Evolutionary conservation across 2,329 filamentous ascomycete genomes (phyloP).

Genomic region (Aspergillus neotritici): DNA sequence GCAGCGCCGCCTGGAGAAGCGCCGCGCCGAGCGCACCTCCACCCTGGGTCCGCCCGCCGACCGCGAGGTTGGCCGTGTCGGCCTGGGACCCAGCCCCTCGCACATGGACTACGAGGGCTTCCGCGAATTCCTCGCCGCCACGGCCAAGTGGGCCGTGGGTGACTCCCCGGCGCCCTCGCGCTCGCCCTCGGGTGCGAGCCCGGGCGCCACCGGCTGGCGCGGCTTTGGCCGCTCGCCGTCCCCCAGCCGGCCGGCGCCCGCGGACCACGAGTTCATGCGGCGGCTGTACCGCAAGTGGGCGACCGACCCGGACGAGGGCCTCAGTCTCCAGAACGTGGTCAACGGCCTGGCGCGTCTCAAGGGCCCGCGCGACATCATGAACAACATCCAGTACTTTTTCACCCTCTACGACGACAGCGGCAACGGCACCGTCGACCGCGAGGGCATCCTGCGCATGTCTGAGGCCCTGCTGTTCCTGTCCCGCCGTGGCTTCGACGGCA

Average conservation of each 20-base stretch:
- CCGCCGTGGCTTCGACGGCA: constrained; percentile 74
- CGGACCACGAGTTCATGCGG: constrained; percentile 91
- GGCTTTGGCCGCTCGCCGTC: constrained; percentile 50
- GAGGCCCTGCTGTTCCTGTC: constrained; percentile 91
- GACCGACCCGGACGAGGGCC: constrained; percentile 64
- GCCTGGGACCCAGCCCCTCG: constrained; percentile 79
- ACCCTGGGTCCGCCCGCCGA: constrained; percentile 45
- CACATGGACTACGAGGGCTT: constrained; percentile 98
- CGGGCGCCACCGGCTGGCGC: constrained; percentile 52
- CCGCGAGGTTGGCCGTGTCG: constrained; percentile 79
- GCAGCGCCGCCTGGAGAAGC: constrained; percentile 59
- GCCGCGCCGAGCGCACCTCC: constrained; percentile 43
- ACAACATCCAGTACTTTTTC: constrained; percentile 95
- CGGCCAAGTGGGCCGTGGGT: constrained; percentile 88
- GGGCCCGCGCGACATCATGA: constrained; percentile 93
- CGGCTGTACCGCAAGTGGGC: constrained; percentile 88
- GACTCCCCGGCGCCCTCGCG: constrained; percentile 65
- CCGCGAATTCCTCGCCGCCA: constrained; percentile 82
- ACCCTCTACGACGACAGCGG: constrained; percentile 91
- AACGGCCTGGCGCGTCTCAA: constrained; percentile 86
- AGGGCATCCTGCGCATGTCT: constrained; percentile 90
- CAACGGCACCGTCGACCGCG: constrained; percentile 86
- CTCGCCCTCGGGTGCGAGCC: constrained; percentile 46
- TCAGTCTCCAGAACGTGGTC: constrained; percentile 88
- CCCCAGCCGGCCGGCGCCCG: constrained; percentile 61